Conservation (phyloP, 345 rosid species). For the Eucalyptus regnans region DNA sequence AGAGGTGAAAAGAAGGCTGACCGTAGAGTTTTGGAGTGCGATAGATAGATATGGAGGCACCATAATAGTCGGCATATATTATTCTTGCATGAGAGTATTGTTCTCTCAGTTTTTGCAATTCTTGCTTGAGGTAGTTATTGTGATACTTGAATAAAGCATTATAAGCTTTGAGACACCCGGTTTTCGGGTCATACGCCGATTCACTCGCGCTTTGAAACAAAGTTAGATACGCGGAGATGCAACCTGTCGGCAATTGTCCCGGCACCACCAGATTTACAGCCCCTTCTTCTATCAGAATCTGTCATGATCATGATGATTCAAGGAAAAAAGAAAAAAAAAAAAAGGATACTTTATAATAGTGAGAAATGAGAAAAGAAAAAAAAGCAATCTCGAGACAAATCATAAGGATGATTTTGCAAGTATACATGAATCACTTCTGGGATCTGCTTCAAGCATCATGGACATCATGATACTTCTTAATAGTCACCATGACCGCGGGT, state of each 20-base stretch:
- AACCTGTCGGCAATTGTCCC: conserved; percentile 58
- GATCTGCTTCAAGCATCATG: background rate
- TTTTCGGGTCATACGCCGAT: conserved; percentile 26
- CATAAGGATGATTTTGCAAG: background rate
- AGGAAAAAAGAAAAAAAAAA: background rate
- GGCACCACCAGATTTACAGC: conserved; percentile 54
- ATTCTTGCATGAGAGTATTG: conserved; percentile 38
- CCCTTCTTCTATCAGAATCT: conserved; percentile 59
- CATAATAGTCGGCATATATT: conserved; percentile 42
- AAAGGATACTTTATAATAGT: background rate
- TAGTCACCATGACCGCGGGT: background rate
- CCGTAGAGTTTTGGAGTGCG: conserved; percentile 33
- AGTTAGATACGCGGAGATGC: conserved; percentile 44
- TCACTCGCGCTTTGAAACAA: conserved; percentile 12
- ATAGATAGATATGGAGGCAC: conserved; percentile 22
- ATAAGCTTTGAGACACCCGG: conserved; percentile 35
- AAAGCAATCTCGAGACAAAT: background rate
- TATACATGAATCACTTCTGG: background rate
- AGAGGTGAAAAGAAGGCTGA: background rate
- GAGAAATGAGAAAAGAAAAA: too few relatives aligned
- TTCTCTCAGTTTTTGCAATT: conserved; percentile 13
- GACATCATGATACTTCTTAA: background rate
- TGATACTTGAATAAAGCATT: conserved; percentile 41
- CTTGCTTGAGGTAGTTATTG: conserved; percentile 25
- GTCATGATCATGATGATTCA: background rate